Percentiles rank a stretch among this genome's conserved stretches.
These are phyloP conservation scores for Metschnikowia arizonensis DNA, from an alignment of 805 yeast genomes.

Conservation along the genomic window DNA sequence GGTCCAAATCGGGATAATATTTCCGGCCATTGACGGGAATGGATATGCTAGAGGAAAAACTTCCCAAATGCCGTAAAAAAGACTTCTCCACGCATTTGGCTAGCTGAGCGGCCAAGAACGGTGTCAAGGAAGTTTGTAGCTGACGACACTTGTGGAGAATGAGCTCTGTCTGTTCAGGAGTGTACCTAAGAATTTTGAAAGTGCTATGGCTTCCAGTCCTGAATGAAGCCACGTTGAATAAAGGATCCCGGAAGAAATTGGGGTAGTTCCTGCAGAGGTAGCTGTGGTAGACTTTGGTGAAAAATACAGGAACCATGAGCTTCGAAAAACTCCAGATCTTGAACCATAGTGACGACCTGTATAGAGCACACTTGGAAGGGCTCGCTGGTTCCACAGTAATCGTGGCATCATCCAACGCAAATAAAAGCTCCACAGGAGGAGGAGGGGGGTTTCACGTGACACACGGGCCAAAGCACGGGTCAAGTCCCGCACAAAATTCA, in stretches of 20 bases:
- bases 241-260: conserved; percentile 10
- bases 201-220: conserved; percentile 5
- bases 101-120: conserved; percentile 9
- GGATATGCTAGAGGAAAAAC: conserved; percentile 8
- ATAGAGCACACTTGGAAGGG: conserved; percentile 8
- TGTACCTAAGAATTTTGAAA: conserved; percentile 7
- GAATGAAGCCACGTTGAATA: conserved; percentile 9
- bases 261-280: conserved; percentile 5
- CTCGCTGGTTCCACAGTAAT: not conserved
- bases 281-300: conserved; percentile 3
- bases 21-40: conserved; percentile 14
- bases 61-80: conserved; percentile 5
- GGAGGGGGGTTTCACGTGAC: too few relatives aligned
- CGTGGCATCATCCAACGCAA: not conserved
- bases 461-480: not conserved
- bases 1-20: conserved; percentile 9
- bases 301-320: conserved; percentile 3
- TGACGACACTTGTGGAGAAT: conserved; percentile 8
- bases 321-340: not conserved
- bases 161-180: conserved; percentile 2
- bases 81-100: conserved; percentile 5
- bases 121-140: conserved; percentile 10
- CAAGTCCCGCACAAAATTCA: conserved; percentile 12
- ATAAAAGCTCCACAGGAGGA: conserved; percentile 1
- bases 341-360: conserved; percentile 2